Evolutionary conservation across 768 basidiomycete genomes (phyloP).

Genomic region (Macrolepiota albuminosa): DNA sequence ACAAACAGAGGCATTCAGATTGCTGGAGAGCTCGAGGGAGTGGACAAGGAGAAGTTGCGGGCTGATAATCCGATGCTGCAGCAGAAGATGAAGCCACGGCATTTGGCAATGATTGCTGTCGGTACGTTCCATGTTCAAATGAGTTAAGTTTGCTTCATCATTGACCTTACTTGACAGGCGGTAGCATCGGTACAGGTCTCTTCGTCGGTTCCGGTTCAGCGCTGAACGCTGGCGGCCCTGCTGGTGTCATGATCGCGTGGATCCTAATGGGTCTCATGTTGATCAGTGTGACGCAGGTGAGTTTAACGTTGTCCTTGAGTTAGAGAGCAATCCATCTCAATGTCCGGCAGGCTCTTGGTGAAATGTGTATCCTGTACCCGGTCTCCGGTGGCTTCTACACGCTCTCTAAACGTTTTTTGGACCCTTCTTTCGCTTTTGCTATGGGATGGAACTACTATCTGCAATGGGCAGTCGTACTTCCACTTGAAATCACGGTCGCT

Average conservation of each 20-base stretch:
- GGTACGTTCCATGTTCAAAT: constrained; percentile 23
- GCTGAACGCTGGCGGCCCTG: constrained; percentile 35
- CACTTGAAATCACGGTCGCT: constrained; percentile 42
- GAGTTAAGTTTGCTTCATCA: not conserved
- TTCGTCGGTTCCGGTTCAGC: constrained; percentile 43
- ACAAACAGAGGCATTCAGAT: constrained; percentile 32
- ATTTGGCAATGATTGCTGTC: constrained; percentile 45
- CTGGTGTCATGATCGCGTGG: constrained; percentile 40
- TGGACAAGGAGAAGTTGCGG: constrained; percentile 30
- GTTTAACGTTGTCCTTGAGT: constrained; percentile 1
- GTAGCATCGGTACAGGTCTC: constrained; percentile 45
- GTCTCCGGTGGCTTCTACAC: constrained; percentile 48
- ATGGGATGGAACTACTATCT: constrained; percentile 49
- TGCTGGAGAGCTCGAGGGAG: constrained; percentile 24
- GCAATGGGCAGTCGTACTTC: constrained; percentile 42
- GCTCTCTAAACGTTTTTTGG: constrained; percentile 39
- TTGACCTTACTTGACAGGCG: constrained; percentile 23
- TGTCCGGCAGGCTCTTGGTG: constrained; percentile 35
- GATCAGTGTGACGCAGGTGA: constrained; percentile 42
- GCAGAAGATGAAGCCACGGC: constrained; percentile 44
- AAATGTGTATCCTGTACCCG: constrained; percentile 46
- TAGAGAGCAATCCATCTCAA: not conserved
- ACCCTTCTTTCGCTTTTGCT: constrained; percentile 42
- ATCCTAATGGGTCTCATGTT: constrained; percentile 42
- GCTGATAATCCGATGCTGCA: constrained; percentile 42